phyloP scores from a whole-genome alignment of 2,329 filamentous ascomycete genomes.

The Fusarium sp. region DNA sequence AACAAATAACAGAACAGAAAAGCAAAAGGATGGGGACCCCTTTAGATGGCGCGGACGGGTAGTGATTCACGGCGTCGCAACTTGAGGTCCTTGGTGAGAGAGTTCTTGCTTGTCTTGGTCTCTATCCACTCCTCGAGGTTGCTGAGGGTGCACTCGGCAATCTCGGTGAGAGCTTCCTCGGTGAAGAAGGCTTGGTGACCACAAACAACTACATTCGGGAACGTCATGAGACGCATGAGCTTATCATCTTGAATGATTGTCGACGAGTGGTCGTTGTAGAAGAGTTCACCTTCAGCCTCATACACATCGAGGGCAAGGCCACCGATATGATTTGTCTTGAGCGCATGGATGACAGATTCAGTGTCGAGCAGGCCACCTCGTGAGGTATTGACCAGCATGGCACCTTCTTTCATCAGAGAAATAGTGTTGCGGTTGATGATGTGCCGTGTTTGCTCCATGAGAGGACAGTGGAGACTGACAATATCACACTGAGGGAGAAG shows the following conservation, averaged over 20 bases:
- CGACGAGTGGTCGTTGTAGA: conserved; percentile 72
- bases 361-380: conserved; percentile 72
- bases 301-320: conserved; percentile 75
- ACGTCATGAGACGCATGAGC: conserved; percentile 72
- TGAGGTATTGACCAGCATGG: conserved; percentile 73
- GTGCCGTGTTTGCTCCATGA: conserved; percentile 67
- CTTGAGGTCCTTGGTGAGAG: conserved; percentile 45
- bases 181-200: conserved; percentile 78
- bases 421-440: conserved; percentile 67
- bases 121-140: conserved; percentile 61
- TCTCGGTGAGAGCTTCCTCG: conserved; percentile 70
- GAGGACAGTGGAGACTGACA: conserved; percentile 72
- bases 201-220: conserved; percentile 72
- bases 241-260: conserved; percentile 74
- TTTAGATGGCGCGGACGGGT: conserved; percentile 47
- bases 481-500: conserved; percentile 67
- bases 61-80: conserved; percentile 41
- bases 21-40: neutral
- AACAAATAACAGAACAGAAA: neutral
- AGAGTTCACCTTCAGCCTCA: conserved; percentile 70
- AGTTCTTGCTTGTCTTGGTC: conserved; percentile 46
- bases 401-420: conserved; percentile 65
- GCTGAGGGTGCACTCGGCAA: conserved; percentile 66
- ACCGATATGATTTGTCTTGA: conserved; percentile 68
- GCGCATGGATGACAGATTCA: conserved; percentile 64